Conservation (phyloP, 352 stramenopile genomes). For the Phytophthora sp. region DNA sequence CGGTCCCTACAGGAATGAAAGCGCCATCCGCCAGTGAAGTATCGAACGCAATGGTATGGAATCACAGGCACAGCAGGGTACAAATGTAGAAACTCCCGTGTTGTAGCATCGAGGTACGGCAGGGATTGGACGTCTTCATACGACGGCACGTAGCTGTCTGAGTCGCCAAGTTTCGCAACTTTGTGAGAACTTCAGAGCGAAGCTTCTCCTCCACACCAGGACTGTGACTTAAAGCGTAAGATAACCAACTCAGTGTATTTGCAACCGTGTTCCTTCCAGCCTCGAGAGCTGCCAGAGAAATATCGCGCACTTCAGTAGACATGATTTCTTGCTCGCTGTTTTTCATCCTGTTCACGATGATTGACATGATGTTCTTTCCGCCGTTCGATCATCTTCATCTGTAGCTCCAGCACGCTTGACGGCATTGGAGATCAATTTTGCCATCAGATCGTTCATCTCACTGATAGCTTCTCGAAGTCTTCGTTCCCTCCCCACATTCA, state of each 20-base stretch:
- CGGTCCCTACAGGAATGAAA: constrained; percentile 38
- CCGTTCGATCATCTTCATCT: neutral
- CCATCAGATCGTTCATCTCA: constrained; percentile 22
- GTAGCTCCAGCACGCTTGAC: neutral
- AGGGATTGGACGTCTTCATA: constrained; percentile 45
- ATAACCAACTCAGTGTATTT: constrained; percentile 47
- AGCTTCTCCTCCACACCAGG: constrained; percentile 39
- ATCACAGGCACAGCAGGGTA: constrained; percentile 30
- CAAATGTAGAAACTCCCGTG: constrained; percentile 58
- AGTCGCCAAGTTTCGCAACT: constrained; percentile 27
- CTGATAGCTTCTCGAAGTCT: constrained; percentile 15
- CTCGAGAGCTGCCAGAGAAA: constrained; percentile 56
- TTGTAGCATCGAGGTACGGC: constrained; percentile 48
- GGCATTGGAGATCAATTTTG: constrained; percentile 22
- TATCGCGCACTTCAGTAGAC: constrained; percentile 40
- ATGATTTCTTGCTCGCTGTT: neutral
- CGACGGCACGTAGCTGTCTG: constrained; percentile 17
- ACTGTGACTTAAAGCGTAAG: constrained; percentile 55
- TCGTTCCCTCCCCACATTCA: constrained; percentile 28
- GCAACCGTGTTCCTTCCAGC: constrained; percentile 62
- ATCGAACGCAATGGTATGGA: constrained; percentile 24
- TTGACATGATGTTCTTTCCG: constrained; percentile 8
- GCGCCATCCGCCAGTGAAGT: constrained; percentile 62
- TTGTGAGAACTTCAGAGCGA: constrained; percentile 36
- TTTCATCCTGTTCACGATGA: constrained; percentile 2